Base-by-base conservation (phyloP, 1,284 basidiomycete species). In the Afroboletus lepidellus region DNA sequence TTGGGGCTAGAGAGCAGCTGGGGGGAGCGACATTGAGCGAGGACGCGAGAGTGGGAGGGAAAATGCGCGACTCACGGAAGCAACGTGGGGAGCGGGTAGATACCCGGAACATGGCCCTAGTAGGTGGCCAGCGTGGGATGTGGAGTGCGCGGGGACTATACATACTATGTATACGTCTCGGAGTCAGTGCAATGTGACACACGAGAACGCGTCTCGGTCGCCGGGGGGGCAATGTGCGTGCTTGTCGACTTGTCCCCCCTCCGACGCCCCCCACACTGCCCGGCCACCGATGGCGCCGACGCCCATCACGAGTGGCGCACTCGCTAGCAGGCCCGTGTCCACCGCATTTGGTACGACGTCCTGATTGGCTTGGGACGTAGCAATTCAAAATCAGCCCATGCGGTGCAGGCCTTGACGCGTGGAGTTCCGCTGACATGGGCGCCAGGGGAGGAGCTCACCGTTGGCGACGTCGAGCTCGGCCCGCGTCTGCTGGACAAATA, bases 111-210 rank as follows among this genome's bases (percentile, higher is more conserved):
- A 48, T 25, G 5, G 20, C 30, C 15, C 8, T 47, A 42, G 30
- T 29, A 29, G 27, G 27, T 21, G 25, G 44, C 36, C 27, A 48
- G 50, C 62, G 62, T 65, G 62, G 56, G 58, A 61, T 50, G 60
- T 50, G 48, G 59, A 32, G 57, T 24, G 47, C 13, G 39, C 34
- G 48, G 43, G 25, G 44, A 59, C 57, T 46, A 42, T 38, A 41
- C 18, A 30, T 34, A 33, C 18, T 36, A 46, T 41, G 39, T 46
- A n/a, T 21, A 58, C 62, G 46, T 52, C 45, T 56, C 60, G 60
- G 62, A 7, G 44, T 13, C 60, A 65, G 44, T 62, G 59, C 41
- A 50, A 49, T 51, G 60, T 64, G 62, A 57, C 57, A 60, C n/a
- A 41, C 18, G 23, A 33, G 36, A n/a, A 44, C 24, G 42, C 41